Evolutionary conservation across 352 stramenopile species (phyloP), one percentile per base, ranked within the genome.

Genomic region (Phytophthora rubi): DNA sequence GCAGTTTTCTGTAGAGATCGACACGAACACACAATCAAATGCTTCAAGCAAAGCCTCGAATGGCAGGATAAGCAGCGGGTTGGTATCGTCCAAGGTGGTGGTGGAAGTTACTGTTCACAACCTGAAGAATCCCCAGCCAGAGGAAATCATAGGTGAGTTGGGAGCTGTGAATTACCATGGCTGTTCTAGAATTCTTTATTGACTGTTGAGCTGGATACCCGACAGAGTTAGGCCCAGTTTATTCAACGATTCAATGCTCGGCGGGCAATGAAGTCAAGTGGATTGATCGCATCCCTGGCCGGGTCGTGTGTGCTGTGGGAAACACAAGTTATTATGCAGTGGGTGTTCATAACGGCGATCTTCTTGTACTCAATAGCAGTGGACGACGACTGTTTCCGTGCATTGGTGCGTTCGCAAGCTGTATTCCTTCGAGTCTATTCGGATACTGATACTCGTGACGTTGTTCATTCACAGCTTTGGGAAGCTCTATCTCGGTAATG

Each of bases 261-360:
- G 73, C 85, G 42, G 69, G 59, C 23, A 83, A 65, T 18, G 76
- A 78, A 23, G 62, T 86, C 44, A 90, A 90, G 59, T 96, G 89
- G 89, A 89, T 94, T 49, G 89, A 96, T 70, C 83, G 89, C 2
- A 71, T 96, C 42, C 76, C 86, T 64, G 89, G 87, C 2, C 76
- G 84, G 26, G 78, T 79, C 6, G 77, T 89, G 13, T 82, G 71
- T 45, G 80, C 77, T 28, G 78, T 79, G 6, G 89, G 87, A 53
- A 96, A 96, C 64, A 77, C 79, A 15, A 73, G 35, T 2, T 89
- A 92, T 47, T 92, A 75, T 54, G 85, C 82, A 4, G 35, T 95
- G 30, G 85, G 75, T n/a, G 79, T 84, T 21, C 70, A 79, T 58
- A 91, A 79, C 6, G 89, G 89, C 0, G 79, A 93, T 39, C 68